Conservation (phyloP, 495 filamentous ascomycete species). For the Aeminium ludgeri region DNA sequence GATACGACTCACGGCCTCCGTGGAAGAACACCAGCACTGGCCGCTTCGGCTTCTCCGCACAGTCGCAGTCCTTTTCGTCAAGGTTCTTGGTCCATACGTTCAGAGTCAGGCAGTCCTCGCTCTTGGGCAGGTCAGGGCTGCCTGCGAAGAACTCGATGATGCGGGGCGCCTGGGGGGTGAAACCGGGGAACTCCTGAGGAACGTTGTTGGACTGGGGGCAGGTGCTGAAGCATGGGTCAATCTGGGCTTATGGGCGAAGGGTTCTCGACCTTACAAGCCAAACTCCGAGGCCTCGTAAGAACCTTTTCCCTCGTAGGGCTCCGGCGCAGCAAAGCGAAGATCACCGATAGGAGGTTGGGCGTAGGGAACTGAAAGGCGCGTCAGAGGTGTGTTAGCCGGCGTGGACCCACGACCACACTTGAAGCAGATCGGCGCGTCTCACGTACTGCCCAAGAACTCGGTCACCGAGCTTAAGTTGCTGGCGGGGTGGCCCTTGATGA, state of each 20-base stretch:
- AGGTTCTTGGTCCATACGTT: constrained; percentile 33
- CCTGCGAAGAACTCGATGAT: neutral
- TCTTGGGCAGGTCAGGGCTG: constrained; percentile 3
- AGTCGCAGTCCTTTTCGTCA: constrained; percentile 23
- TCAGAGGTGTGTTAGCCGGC: no score
- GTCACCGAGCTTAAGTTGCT: neutral
- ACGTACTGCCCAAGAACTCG: no score
- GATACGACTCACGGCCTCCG: no score
- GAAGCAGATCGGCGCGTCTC: no score
- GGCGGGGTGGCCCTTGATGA: constrained; percentile 1
- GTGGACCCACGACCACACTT: no score
- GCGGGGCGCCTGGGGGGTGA: neutral
- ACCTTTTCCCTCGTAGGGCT: no score
- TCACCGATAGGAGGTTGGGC: constrained; percentile 29
- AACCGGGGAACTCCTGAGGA: neutral
- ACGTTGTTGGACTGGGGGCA: no score
- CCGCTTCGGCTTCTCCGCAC: constrained; percentile 40
- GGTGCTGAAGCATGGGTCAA: no score
- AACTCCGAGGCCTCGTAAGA: no score
- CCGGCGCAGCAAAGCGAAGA: constrained; percentile 30
- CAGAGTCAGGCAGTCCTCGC: constrained; percentile 47
- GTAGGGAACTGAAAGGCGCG: no score
- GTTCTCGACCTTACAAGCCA: no score
- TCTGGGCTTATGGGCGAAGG: no score
- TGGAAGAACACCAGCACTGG: constrained; percentile 55